A percentile compares a stretch with the other conserved stretches of the same genome.
Evolutionary conservation across 1,284 basidiomycete species (phyloP).

Genomic region (Veloporphyrellus conicus): DNA sequence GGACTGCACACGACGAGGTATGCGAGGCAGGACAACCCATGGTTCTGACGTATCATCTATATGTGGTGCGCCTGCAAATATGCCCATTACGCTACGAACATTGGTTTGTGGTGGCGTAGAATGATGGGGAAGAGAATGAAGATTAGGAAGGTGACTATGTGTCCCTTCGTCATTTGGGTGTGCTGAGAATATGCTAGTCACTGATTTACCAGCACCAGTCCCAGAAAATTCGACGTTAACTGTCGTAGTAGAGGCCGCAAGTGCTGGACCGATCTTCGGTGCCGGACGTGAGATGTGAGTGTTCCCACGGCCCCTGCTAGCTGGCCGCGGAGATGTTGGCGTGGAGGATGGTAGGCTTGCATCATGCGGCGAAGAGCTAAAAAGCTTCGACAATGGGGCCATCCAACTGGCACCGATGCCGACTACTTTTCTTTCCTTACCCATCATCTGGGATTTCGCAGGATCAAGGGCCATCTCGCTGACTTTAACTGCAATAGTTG

Average conservation of each 20-base stretch:
- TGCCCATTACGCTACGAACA: slow-evolving; percentile 56
- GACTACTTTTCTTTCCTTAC: slow-evolving; percentile 30
- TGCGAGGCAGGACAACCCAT: slow-evolving; percentile 62
- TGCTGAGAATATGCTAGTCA: slow-evolving; percentile 53
- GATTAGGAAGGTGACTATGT: slow-evolving; percentile 18
- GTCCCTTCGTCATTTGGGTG: slow-evolving; percentile 27
- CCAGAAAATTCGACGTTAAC: slow-evolving; percentile 93
- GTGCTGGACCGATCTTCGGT: slow-evolving; percentile 75
- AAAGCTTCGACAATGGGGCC: slow-evolving; percentile 75
- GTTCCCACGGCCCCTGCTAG: slow-evolving; percentile 21
- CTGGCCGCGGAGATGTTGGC: slow-evolving; percentile 23
- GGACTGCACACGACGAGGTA: slow-evolving; percentile 36
- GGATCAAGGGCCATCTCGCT: slow-evolving; percentile 70
- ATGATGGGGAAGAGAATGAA: slow-evolving; percentile 19
- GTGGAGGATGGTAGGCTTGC: slow-evolving; percentile 9
- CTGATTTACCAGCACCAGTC: slow-evolving; percentile 65
- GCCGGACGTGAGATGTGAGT: slow-evolving; percentile 40
- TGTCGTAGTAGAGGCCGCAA: slow-evolving; percentile 80
- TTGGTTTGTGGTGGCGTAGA: slow-evolving; percentile 24
- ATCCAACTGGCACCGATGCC: slow-evolving; percentile 60
- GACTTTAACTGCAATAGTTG: slow-evolving; percentile 66
- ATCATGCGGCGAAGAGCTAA: slow-evolving; percentile 38
- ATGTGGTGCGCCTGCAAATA: slow-evolving; percentile 79
- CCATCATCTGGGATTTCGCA: slow-evolving; percentile 46
- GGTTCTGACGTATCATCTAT: slow-evolving; percentile 44